phyloP scores from a whole-genome alignment of 2,329 filamentous ascomycete genomes.

The Fusarium staphyleae region DNA sequence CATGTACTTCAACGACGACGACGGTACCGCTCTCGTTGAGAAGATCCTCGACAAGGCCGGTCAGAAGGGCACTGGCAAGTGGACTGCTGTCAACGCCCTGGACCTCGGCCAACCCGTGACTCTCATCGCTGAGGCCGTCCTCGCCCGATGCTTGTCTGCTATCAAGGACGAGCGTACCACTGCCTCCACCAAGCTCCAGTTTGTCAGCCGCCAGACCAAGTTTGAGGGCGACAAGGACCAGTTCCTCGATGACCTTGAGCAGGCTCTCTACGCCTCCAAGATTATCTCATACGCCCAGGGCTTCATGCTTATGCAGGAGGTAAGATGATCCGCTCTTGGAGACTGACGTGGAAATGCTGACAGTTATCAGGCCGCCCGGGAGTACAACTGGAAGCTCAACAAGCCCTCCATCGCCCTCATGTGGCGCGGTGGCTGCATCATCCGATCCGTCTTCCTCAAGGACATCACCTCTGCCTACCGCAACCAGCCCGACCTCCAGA shows the following conservation, averaged over 20 bases:
- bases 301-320: conserved; percentile 99
- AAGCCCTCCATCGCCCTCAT: conserved; percentile 99
- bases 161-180: conserved; percentile 92
- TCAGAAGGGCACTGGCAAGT: conserved; percentile 99
- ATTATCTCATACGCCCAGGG: conserved; percentile 99
- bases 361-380: conserved; percentile 77
- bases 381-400: conserved; percentile 99
- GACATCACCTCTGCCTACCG: conserved; percentile 99
- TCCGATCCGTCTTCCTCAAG: conserved; percentile 99
- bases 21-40: conserved; percentile 89
- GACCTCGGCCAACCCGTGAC: conserved; percentile 99
- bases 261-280: conserved; percentile 99
- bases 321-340: conserved; percentile 52
- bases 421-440: conserved; percentile 99
- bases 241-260: conserved; percentile 97
- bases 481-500: conserved; percentile 91
- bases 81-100: conserved; percentile 98
- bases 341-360: conserved; percentile 1
- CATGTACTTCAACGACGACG: conserved; percentile 97
- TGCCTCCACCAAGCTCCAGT: conserved; percentile 79
- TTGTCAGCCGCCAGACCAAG: conserved; percentile 73
- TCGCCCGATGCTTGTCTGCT: conserved; percentile 90
- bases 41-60: conserved; percentile 99
- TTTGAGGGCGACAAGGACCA: conserved; percentile 91
- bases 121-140: conserved; percentile 95